A percentile compares a stretch with the other conserved stretches of the same genome.
Conservation (phyloP, 2,329 filamentous ascomycete genomes). For the Neonectria magnoliae region DNA sequence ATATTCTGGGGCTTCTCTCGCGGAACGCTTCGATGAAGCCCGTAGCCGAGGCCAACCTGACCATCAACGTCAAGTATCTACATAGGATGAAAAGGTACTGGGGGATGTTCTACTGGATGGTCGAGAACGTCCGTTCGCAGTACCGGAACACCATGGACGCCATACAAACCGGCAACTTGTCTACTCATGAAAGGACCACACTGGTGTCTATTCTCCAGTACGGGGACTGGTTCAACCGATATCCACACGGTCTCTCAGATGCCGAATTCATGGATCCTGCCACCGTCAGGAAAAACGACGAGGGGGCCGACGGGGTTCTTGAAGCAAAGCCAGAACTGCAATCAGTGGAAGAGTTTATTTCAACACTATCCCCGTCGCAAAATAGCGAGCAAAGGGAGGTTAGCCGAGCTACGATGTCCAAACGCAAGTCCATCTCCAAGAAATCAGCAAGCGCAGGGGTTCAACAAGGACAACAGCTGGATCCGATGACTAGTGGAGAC, state of each 20-base stretch:
- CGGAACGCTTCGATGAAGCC: conserved; percentile 80
- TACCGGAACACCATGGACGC: conserved; percentile 88
- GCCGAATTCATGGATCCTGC: conserved; percentile 84
- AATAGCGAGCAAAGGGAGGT: conserved; percentile 53
- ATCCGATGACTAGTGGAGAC: conserved; percentile 33
- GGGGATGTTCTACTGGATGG: conserved; percentile 98
- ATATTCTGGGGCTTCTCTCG: conserved; percentile 91
- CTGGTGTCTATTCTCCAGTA: conserved; percentile 85
- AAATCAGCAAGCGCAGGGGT: conserved; percentile 34
- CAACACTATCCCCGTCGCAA: conserved; percentile 75
- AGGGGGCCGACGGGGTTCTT: conserved; percentile 85
- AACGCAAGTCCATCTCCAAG: conserved; percentile 53
- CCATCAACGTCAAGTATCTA: conserved; percentile 88
- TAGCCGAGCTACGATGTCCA: conserved; percentile 38
- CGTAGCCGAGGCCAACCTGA: conserved; percentile 83
- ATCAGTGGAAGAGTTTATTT: conserved; percentile 94
- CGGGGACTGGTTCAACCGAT: conserved; percentile 96
- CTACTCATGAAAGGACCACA: conserved; percentile 57
- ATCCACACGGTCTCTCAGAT: conserved; percentile 89
- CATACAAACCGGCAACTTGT: conserved; percentile 72
- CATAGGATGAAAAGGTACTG: conserved; percentile 97
- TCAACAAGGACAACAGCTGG: conserved; percentile 32
- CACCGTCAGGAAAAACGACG: conserved; percentile 74
- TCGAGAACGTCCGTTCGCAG: conserved; percentile 88
- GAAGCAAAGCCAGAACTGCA: conserved; percentile 91